Evolutionary conservation across 805 yeast genomes (phyloP), one percentile per base, ranked within the genome.

Genomic region (Wickerhamiella dianesei): DNA sequence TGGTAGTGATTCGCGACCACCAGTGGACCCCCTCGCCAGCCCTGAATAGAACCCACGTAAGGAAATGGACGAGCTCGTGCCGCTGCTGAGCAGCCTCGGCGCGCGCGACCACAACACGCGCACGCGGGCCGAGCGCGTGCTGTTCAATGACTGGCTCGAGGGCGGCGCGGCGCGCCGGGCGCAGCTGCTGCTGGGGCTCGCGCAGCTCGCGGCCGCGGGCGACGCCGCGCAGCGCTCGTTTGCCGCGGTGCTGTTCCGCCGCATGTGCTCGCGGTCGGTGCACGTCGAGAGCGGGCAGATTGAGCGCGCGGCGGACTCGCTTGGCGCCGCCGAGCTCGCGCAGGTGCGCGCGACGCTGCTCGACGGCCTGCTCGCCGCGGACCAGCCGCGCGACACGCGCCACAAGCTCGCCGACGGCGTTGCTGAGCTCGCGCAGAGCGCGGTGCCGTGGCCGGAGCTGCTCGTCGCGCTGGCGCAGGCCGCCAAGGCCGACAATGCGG

Each of bases 331-430:
- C 4, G 80, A 79, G 2, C 71, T 76, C 49, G 62, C 58, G 36
- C 82, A 80, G 58, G 76, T 89, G 44, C 76, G 94, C 53, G 55
- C 68, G 16, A 69, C 76, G 19, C 72, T 89, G 36, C 69, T 88
- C 53, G 73, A 73, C 49, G 97, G 96, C 14, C 85, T 89, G 57
- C 50, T 59, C 25, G 61, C 75, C 2, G 62, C 77, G 9, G 79
- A 72, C 50, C 85, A 80, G 60, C 68, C 82, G n/a, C 77, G 76
- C 51, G 76, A 75, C 52, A 86, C 86, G 29, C 79, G 96, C 61
- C 96, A 89, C 64, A 92, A 89, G 60, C 68, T 92, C 43, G 80
- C 96, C 2, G 98, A 92, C 68, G 94, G 95, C 6, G 81, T 92
- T 43, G 84, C 96, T 1, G 97, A 88, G 64, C 76, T 89, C 41